Evolutionary conservation across 148 eudicot species (phyloP).

Genomic region (Salicornia ramosissima): DNA sequence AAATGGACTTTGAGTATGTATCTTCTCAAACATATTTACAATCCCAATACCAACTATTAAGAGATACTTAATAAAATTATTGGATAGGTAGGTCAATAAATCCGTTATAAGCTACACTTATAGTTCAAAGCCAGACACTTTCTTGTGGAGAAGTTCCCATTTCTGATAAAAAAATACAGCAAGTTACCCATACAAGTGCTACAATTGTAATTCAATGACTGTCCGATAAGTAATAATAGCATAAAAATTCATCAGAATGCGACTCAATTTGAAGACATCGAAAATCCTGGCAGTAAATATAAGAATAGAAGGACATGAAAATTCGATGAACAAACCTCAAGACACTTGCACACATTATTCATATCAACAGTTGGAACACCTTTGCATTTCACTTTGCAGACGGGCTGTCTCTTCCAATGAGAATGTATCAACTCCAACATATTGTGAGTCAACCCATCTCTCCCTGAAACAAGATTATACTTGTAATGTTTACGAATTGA

Average conservation of each 20-base stretch:
- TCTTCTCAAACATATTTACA: not conserved
- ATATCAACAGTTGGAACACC: conserved; percentile 98
- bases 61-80: not conserved
- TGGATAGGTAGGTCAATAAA: not conserved
- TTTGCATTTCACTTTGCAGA: conserved; percentile 91
- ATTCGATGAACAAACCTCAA: conserved; percentile 53
- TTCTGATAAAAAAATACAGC: not conserved
- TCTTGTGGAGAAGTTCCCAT: not conserved
- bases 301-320: not conserved
- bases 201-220: not conserved
- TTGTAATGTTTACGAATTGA: not conserved
- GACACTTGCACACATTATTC: conserved; percentile 77
- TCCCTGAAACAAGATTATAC: conserved; percentile 45
- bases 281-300: not conserved
- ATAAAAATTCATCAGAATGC: not conserved
- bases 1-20: not conserved
- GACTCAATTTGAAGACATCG: not conserved
- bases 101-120: not conserved
- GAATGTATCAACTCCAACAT: conserved; percentile 91
- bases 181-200: not conserved
- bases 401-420: conserved; percentile 77
- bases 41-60: not conserved
- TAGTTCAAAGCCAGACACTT: not conserved
- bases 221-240: not conserved
- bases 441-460: conserved; percentile 95